These are phyloP conservation scores for Tylopilus orsonianus DNA, from an alignment of 1,284 basidiomycete species.

Conservation along the genomic window DNA sequence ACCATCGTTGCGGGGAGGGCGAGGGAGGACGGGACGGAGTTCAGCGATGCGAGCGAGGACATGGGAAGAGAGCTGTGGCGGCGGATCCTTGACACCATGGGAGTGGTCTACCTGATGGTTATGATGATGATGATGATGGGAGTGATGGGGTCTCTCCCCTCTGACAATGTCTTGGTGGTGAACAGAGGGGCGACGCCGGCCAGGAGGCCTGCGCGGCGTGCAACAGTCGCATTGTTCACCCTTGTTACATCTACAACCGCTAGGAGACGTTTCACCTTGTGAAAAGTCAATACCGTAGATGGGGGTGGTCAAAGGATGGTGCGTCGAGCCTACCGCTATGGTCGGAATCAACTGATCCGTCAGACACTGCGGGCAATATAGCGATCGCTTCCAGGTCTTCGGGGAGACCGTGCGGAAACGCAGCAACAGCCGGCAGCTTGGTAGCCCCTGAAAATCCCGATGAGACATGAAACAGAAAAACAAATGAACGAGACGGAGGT, in stretches of 20 bases:
- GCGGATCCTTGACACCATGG: constrained; percentile 13
- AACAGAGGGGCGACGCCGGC: constrained; percentile 33
- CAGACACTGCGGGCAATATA: constrained; percentile 42
- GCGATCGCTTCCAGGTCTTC: constrained; percentile 63
- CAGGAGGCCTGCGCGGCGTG: constrained; percentile 37
- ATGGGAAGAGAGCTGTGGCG: constrained; percentile 35
- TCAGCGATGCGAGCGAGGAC: constrained; percentile 55
- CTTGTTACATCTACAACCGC: constrained; percentile 45
- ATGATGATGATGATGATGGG: constrained; percentile 17
- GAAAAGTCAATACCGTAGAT: constrained; percentile 36
- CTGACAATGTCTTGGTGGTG: constrained; percentile 30
- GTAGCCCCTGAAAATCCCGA: constrained; percentile 41
- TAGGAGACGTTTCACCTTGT: constrained; percentile 42
- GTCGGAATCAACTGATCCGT: constrained; percentile 50
- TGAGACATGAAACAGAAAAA: constrained; percentile 24
- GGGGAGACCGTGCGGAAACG: constrained; percentile 70
- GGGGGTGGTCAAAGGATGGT: constrained; percentile 30
- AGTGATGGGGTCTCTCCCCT: constrained; percentile 24
- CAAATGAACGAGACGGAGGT: constrained; percentile 34
- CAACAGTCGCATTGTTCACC: constrained; percentile 59
- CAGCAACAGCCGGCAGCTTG: constrained; percentile 62
- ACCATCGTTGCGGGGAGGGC: constrained; percentile 38
- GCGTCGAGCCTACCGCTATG: constrained; percentile 42
- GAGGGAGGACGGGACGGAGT: constrained; percentile 55
- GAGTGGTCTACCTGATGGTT: constrained; percentile 17